Conservation (phyloP, 108 stramenopile genomes). For the Stephanodiscus minutulus region DNA sequence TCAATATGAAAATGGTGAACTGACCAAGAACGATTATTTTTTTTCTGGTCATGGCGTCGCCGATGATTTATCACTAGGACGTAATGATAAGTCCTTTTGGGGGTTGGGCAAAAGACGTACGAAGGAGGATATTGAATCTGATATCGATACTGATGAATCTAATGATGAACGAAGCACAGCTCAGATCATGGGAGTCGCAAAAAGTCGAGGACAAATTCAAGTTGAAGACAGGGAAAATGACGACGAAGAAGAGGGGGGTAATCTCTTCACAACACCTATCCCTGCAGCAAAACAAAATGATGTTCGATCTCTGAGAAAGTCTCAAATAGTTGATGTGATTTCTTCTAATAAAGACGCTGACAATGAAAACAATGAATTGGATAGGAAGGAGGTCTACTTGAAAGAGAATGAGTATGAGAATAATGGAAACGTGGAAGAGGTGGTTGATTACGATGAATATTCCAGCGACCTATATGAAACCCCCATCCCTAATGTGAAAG, state of each 20-base stretch:
- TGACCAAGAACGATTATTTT: background rate
- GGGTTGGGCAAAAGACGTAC: background rate
- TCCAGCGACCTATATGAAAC: conserved; percentile 10
- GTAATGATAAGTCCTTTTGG: background rate
- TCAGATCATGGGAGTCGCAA: background rate
- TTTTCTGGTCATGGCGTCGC: background rate
- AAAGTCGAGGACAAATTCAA: background rate
- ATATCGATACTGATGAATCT: background rate
- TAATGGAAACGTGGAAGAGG: background rate
- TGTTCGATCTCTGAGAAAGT: background rate
- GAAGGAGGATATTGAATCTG: conserved; percentile 1
- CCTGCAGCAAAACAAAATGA: background rate
- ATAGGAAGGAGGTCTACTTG: background rate
- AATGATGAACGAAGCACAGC: background rate
- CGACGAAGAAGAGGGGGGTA: background rate
- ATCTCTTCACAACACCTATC: conserved; percentile 2
- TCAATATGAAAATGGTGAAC: background rate
- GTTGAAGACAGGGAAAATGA: conserved; percentile 18
- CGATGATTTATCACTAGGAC: background rate
- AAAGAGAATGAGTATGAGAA: background rate
- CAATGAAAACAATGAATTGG: background rate
- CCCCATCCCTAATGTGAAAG: conserved; percentile 6
- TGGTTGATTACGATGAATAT: background rate
- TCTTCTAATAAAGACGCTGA: background rate
- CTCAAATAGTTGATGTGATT: background rate